Evolutionary conservation across 352 stramenopile species (phyloP).

Genomic region (Thalassiosira oceanica): DNA sequence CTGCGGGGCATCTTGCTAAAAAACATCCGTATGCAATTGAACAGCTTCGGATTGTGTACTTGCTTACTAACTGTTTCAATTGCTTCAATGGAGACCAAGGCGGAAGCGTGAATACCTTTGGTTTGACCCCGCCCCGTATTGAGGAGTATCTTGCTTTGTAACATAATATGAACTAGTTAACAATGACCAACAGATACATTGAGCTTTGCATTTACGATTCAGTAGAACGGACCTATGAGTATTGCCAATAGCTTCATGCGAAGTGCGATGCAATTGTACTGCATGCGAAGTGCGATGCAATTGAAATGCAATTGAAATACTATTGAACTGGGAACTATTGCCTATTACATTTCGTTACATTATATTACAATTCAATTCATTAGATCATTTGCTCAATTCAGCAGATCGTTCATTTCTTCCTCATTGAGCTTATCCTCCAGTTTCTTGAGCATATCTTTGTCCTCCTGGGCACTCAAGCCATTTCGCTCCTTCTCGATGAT

Average conservation of each 20-base stretch:
- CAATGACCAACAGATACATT: too few relatives aligned
- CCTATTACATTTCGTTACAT: too few relatives aligned
- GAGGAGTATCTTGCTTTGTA: conserved; percentile 29
- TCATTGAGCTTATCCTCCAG: background rate
- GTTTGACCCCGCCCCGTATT: conserved; percentile 10
- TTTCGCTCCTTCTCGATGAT: too few relatives aligned
- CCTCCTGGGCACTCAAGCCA: background rate
- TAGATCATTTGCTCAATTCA: too few relatives aligned
- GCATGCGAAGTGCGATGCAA: background rate
- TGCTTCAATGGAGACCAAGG: conserved; percentile 32
- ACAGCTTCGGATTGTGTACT: conserved; percentile 29
- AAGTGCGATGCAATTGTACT: background rate
- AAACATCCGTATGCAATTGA: conserved; percentile 18
- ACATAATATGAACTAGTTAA: background rate
- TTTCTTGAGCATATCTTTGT: background rate
- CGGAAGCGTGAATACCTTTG: conserved; percentile 11
- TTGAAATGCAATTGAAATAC: background rate
- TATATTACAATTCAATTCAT: too few relatives aligned
- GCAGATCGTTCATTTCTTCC: background rate
- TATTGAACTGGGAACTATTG: background rate
- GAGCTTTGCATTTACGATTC: background rate
- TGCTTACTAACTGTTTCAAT: conserved; percentile 23
- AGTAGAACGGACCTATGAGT: background rate
- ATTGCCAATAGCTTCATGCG: background rate
- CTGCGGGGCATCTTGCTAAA: conserved; percentile 11